A percentile compares a stretch with the other conserved stretches of the same genome.
Conservation (phyloP, 1,284 basidiomycete genomes). For the Phylloporus gajari region DNA sequence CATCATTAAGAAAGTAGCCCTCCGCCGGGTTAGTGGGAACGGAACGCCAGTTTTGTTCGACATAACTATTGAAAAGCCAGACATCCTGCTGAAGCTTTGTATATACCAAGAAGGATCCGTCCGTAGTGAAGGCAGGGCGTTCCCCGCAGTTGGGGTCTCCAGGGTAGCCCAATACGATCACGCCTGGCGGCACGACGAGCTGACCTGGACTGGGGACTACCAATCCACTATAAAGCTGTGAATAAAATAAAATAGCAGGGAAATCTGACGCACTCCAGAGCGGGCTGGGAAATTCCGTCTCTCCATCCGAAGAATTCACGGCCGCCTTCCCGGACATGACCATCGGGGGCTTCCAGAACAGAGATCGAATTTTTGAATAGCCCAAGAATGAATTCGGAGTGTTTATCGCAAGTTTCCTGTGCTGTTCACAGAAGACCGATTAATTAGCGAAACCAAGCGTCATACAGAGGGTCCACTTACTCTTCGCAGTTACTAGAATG, state of each 20-base stretch:
- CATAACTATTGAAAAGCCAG: background rate
- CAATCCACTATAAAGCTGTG: too few species aligned
- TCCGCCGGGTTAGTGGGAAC: background rate
- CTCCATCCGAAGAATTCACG: background rate
- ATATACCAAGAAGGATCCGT: constrained; percentile 3
- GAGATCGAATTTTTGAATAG: background rate
- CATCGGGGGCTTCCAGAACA: background rate
- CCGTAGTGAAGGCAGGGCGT: constrained; percentile 4
- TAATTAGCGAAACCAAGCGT: too few species aligned
- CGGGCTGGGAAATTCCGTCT: constrained; percentile 4
- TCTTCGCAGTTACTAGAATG: too few species aligned
- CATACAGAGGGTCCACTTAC: too few species aligned
- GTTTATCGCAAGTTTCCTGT: too few species aligned
- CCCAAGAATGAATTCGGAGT: too few species aligned
- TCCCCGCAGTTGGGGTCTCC: background rate
- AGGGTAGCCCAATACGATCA: constrained; percentile 6
- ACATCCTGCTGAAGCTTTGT: background rate
- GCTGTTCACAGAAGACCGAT: too few species aligned
- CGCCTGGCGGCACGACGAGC: background rate
- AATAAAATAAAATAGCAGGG: too few species aligned
- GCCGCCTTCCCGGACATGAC: background rate
- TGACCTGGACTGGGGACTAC: too few species aligned
- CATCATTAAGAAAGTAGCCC: background rate
- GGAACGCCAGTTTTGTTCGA: background rate
- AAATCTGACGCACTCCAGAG: constrained; percentile 1